Evolutionary conservation across 2,329 filamentous ascomycete genomes (phyloP).

Genomic region (Aureobasidium sp.): DNA sequence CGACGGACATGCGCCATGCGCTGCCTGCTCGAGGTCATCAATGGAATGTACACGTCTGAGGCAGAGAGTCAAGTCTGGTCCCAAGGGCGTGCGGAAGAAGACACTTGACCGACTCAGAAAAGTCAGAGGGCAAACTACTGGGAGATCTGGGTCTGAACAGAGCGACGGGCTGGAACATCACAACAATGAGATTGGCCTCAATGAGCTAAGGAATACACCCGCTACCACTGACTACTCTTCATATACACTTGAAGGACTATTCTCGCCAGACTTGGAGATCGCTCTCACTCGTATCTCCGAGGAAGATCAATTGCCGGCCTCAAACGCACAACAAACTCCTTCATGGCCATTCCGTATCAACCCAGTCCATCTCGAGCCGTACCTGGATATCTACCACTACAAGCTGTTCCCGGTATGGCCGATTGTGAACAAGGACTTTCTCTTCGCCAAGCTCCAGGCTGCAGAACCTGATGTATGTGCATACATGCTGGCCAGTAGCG

Average conservation of each 20-base stretch:
- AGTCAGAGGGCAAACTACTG: not conserved
- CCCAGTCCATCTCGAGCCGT: slow-evolving; percentile 14
- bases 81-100: slow-evolving; percentile 22
- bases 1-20: slow-evolving; percentile 24
- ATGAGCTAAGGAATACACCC: too few species aligned
- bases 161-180: not conserved
- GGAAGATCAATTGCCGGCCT: not conserved
- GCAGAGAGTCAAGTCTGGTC: slow-evolving; percentile 22
- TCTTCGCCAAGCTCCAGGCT: not conserved
- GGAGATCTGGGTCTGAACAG: too few species aligned
- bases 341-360: slow-evolving; percentile 1
- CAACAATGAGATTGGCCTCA: not conserved
- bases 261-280: not conserved
- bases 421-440: slow-evolving; percentile 17
- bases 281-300: not conserved
- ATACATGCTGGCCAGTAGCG: slow-evolving; percentile 24
- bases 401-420: slow-evolving; percentile 28
- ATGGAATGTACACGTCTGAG: slow-evolving; percentile 23
- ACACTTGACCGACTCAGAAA: slow-evolving; percentile 18
- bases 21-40: slow-evolving; percentile 15
- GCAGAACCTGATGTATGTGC: slow-evolving; percentile 9
- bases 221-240: not conserved
- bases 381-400: slow-evolving; percentile 27
- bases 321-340: not conserved
- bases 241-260: not conserved